Conservation (phyloP, 768 basidiomycete species). For the Russula foetens region DNA sequence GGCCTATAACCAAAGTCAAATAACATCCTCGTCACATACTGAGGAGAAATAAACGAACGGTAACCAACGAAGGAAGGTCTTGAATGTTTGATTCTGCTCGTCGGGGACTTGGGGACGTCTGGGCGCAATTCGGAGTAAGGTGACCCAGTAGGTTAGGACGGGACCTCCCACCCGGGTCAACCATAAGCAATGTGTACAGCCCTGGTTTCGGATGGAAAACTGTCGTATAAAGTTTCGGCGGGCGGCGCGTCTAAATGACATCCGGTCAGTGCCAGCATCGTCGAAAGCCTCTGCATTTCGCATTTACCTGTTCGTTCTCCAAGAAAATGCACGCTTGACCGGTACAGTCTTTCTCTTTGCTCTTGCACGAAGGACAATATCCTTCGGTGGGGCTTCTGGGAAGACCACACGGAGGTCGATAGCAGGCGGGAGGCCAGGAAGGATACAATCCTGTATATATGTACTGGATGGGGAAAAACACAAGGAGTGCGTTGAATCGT, state of each 20-base stretch:
- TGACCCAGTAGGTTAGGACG: neutral
- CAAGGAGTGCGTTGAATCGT: constrained; percentile 83
- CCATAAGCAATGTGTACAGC: constrained; percentile 80
- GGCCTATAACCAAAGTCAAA: constrained; percentile 40
- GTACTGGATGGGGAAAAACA: too few relatives aligned
- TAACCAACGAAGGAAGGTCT: constrained; percentile 81
- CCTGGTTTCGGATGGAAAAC: constrained; percentile 73
- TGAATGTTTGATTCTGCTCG: constrained; percentile 52
- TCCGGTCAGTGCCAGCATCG: neutral
- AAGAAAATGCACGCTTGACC: constrained; percentile 66
- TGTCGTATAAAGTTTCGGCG: constrained; percentile 60
- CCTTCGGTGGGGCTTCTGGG: constrained; percentile 29
- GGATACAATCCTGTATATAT: too few relatives aligned
- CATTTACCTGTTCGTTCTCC: constrained; percentile 54
- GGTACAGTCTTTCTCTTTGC: constrained; percentile 28
- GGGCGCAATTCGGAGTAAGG: neutral
- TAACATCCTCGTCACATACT: constrained; percentile 14
- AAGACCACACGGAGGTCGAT: constrained; percentile 66
- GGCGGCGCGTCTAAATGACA: constrained; percentile 45
- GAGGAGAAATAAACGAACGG: constrained; percentile 38
- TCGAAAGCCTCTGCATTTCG: neutral
- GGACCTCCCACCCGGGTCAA: constrained; percentile 65
- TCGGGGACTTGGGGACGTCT: constrained; percentile 96
- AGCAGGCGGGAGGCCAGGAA: constrained; percentile 65
- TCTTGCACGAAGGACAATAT: constrained; percentile 23